A percentile compares a stretch with the other conserved stretches of the same genome.
phyloP scores from a whole-genome alignment of 768 basidiomycete genomes.

The Suillus ampliporus region DNA sequence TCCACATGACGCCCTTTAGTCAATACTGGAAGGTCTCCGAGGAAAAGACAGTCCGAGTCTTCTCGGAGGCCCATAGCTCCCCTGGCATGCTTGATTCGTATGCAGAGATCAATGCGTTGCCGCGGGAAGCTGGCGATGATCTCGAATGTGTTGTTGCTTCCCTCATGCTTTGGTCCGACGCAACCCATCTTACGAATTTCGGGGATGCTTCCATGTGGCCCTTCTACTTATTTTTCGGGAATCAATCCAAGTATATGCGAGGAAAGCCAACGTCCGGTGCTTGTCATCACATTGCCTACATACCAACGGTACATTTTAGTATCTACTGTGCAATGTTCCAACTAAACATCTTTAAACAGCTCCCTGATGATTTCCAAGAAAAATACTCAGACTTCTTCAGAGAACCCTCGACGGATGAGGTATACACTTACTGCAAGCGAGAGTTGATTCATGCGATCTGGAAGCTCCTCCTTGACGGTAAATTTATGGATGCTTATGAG shows the following conservation, averaged over 20 bases:
- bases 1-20: slow-evolving; percentile 14
- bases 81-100: slow-evolving; percentile 4
- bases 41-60: not conserved
- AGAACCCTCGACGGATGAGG: slow-evolving; percentile 1
- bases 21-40: slow-evolving; percentile 9
- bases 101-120: slow-evolving; percentile 3
- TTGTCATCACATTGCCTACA: not conserved
- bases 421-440: slow-evolving; percentile 6
- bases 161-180: slow-evolving; percentile 33
- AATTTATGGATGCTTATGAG: slow-evolving; percentile 23
- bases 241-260: slow-evolving; percentile 2
- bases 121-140: slow-evolving; percentile 3
- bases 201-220: slow-evolving; percentile 27
- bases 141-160: slow-evolving; percentile 16
- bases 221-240: slow-evolving; percentile 27
- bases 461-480: slow-evolving; percentile 17
- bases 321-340: not conserved
- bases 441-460: slow-evolving; percentile 24
- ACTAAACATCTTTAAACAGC: slow-evolving; percentile 12
- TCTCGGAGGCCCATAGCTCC: slow-evolving; percentile 7
- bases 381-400: not conserved
- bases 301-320: not conserved
- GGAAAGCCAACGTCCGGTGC: not conserved
- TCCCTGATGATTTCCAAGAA: slow-evolving; percentile 20
- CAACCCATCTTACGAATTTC: slow-evolving; percentile 25